Base-by-base conservation (phyloP, 116 monocot species). In the Dioscorea cayenensis region DNA sequence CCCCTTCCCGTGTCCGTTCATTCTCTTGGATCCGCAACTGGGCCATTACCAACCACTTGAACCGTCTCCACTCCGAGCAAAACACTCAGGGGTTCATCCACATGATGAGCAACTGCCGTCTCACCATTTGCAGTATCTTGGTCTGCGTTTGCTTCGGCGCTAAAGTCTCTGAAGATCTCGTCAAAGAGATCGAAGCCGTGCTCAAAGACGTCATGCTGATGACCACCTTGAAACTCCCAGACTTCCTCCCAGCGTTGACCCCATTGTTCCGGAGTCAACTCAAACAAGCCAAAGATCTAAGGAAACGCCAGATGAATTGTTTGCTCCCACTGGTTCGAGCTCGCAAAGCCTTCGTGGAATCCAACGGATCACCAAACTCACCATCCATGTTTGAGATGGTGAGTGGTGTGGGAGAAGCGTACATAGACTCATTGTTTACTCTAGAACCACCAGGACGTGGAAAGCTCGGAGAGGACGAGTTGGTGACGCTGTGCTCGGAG, bases 71-170 rank as follows among this genome's bases (percentile, higher is more conserved):
- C 23, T 11, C 14, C 2, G 84, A 92, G 73, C 68, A 65, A 60
- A 19, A 50, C 4, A 19, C 22, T 9, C 60, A 63, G 4, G 89
- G 86, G 4, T 55, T 80, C 12, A 81, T 86, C 9, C 22, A 73
- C 37, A 64, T 96, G 38, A 90, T 96, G 79, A 49, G 65, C 25
- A 84, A 84, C 72, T 92, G 90, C 78, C 72, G 96, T 5, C 78
- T 96, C 13, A 90, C 92, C 19, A 82, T 96, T n/a, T 96, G 92
- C 65, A 87, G 96, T 76, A 96, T 96, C 64, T 81, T 96, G 27
- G 77, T 69, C 16, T 92, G 92, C 73, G 87, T 96, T 71, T 96
- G 96, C 76, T 96, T 96, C 75, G 96, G 96, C 18, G 87, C 84
- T 5, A 76, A 69, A 64, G 84, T 96, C 12, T 29, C 83, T 16